Evolutionary conservation across 2,329 filamentous ascomycete species (phyloP), one percentile per base, ranked within the genome.

Genomic region (Fusarium kyushuense): DNA sequence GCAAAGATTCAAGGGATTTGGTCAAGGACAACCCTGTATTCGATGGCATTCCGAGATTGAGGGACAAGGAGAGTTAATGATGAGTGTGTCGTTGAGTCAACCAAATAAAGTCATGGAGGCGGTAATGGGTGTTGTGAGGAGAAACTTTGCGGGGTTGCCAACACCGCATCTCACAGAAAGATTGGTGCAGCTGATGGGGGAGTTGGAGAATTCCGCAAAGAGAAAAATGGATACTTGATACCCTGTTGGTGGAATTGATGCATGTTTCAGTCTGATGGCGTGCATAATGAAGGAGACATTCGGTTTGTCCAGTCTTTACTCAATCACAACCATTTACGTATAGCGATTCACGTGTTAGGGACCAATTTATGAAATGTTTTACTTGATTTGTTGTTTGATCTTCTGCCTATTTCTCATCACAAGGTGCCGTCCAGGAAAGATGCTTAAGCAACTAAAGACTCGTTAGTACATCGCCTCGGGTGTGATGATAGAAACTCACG

Each of bases 131-230:
- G 53, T 58, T 25, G 55, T 70, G 5, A 36, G 41, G 8, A 47
- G 23, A 9, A 71, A 66, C 19, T 70, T 65, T 41, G 30, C 33
- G 4, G 54, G 55, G 1, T 13, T 58, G 14, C n/a, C 53, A 21
- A 53, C 61, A 30, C 64, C 67, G 5, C 60, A 57, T 43, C 52
- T 70, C 5, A 58, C 60, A 1, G 67, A 69, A 17, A 71, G 59
- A 8, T 36, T 70, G 46, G 51, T 59, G n/a, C 67, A 70, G 17
- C 17, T 71, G 4, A 70, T 70, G 67, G 56, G 19, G 3, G 64
- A 62, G 36, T 40, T 70, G 19, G 42, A 70, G 32, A 70, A 70
- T 6, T 69, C 66, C 3, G 52, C 65, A 1, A 69, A 58, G 36
- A 45, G 56, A 29, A 69, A 69, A 27, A n/a, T 67, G 14, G 65